Conservation (phyloP, 306 rosid genomes). For the Fragaria nilgerrensis region DNA sequence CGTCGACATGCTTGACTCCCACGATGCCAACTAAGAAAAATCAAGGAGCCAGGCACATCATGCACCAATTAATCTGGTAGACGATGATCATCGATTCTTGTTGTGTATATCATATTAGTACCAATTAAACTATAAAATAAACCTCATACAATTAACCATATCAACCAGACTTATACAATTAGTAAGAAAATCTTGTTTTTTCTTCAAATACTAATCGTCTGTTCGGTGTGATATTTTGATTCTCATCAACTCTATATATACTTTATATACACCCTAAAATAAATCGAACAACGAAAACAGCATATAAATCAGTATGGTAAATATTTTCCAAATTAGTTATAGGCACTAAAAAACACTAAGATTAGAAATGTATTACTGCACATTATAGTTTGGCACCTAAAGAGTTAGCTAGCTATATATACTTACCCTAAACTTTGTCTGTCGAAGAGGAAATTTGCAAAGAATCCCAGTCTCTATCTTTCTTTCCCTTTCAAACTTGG, state of each 20-base stretch:
- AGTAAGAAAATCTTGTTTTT: too few species aligned
- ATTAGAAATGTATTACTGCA: not conserved
- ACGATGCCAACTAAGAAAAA: slow-evolving; percentile 27
- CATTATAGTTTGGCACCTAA: not conserved
- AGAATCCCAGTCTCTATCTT: not conserved
- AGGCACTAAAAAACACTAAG: not conserved
- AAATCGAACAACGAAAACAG: not conserved
- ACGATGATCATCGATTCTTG: not conserved
- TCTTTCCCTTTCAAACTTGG: not conserved
- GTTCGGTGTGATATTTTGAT: too few species aligned
- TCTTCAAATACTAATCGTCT: too few species aligned
- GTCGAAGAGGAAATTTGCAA: not conserved
- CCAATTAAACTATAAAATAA: too few species aligned
- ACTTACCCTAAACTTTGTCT: not conserved
- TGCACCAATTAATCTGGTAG: not conserved
- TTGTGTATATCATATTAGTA: too few species aligned
- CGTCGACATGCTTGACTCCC: slow-evolving; percentile 27
- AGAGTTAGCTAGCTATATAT: not conserved
- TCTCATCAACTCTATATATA: too few species aligned
- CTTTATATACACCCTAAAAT: too few species aligned
- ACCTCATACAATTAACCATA: too few species aligned
- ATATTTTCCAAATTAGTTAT: not conserved
- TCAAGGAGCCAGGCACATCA: slow-evolving; percentile 39
- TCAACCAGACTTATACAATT: too few species aligned
- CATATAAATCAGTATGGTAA: not conserved